Base-by-base conservation (phyloP, 257 asterid genomes). In the Solanum acaule region DNA sequence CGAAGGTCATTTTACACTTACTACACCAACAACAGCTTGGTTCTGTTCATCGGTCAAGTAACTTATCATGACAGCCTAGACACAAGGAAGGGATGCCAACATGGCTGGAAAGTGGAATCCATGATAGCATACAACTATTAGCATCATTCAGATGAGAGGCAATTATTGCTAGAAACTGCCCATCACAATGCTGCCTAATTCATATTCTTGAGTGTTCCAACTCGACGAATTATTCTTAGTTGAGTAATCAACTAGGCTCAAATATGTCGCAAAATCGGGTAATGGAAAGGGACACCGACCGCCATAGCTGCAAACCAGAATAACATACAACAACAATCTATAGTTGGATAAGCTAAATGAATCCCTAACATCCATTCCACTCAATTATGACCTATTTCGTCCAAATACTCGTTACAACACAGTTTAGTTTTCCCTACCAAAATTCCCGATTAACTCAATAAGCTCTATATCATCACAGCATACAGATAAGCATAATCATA, bases 261-360 rank as follows among this genome's bases (percentile, higher is more conserved):
- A 25, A 25, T 44, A 3, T 4, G 11, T 44, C 16, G 16, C 27
- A 25, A 8, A 37, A 35, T n/a, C 6, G 6, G 25, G 52, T 8
- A 79, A 35, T n/a, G n/a, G 42, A 29, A 85, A 35, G 46, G 59
- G 85, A 46, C 25, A n/a, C n/a, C n/a, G n/a, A 79, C 11, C 23
- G 52, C 49, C 68, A 87, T 78, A 86, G 89, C 81, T 63, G 86
- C 89, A 78, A 87, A 77, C 33, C 14, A 44, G 27, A 79, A 29
- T 1, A 79, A 27, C 67, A 79, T 27, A 16, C 37, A 42, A 78
- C 84, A 40, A 75, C 23, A 63, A 65, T 18, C 89, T 42, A n/a
- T 29, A 29, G 13, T 70, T 7, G 38, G 63, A 13, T 10, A 42
- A 83, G 38, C 20, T 8, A 18, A 14, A 10, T 49, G 33, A 72